phyloP scores from a whole-genome alignment of 345 rosid species.

The Cardamine occulta region DNA sequence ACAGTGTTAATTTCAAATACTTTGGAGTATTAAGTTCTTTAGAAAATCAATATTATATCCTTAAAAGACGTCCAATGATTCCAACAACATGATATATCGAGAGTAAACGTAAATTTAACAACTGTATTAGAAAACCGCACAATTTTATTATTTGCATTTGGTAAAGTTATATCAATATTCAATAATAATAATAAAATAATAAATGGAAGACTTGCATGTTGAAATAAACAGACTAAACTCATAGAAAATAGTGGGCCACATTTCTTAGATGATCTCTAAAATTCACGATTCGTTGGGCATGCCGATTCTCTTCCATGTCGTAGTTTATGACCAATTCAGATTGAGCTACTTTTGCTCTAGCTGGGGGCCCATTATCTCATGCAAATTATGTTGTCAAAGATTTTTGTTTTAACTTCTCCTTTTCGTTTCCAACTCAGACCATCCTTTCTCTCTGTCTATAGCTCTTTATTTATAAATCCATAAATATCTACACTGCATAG shows the following conservation, averaged over 20 bases:
- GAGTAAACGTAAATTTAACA: background rate
- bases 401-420: background rate
- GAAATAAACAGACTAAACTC: background rate
- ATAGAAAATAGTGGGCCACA: background rate
- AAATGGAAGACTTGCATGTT: background rate
- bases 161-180: background rate
- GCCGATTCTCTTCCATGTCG: background rate
- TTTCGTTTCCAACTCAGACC: background rate
- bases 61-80: too few species aligned
- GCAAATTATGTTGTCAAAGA: background rate
- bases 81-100: background rate
- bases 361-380: background rate
- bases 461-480: too few species aligned
- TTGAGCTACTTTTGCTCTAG: background rate
- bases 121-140: background rate
- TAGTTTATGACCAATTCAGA: background rate
- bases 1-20: background rate
- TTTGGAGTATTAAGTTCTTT: background rate
- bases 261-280: background rate
- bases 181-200: too few species aligned
- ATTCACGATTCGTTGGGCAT: background rate
- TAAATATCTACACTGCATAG: background rate
- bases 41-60: background rate
- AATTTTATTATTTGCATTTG: background rate
- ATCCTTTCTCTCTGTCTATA: background rate